Evolutionary conservation across 2,329 filamentous ascomycete genomes (phyloP).

Genomic region (Aspergillus caelatus): DNA sequence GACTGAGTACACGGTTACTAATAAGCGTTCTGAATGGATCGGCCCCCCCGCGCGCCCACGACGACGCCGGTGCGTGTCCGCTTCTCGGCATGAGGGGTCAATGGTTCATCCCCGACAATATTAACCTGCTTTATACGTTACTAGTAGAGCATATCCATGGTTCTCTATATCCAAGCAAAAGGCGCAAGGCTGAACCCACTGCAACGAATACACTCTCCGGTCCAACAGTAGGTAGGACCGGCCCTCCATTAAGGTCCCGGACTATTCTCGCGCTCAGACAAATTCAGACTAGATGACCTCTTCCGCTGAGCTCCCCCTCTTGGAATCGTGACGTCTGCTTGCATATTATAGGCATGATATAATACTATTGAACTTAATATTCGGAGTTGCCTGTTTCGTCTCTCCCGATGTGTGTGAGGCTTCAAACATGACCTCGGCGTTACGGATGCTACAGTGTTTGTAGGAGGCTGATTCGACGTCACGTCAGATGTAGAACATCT

Average conservation of each 20-base stretch:
- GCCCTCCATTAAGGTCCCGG: not conserved
- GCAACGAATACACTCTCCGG: not conserved
- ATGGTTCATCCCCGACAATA: not conserved
- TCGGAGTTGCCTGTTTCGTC: slow-evolving; percentile 15
- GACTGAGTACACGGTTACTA: not conserved
- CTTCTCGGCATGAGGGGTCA: slow-evolving; percentile 6
- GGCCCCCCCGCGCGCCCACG: slow-evolving; percentile 11
- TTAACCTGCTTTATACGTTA: not conserved
- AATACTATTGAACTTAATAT: not conserved
- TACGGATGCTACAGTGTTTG: not conserved
- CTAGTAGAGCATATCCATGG: not conserved
- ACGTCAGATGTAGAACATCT: not conserved
- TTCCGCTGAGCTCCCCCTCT: not conserved
- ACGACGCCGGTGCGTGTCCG: slow-evolving; percentile 7
- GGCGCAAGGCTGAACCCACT: not conserved
- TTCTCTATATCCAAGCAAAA: not conserved
- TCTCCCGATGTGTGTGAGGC: slow-evolving; percentile 7
- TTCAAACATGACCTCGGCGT: not conserved
- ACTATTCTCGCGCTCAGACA: slow-evolving; percentile 6
- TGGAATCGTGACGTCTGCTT: not conserved
- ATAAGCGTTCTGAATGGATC: not conserved
- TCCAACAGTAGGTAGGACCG: not conserved
- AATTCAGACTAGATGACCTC: not conserved
- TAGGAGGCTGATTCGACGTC: not conserved
- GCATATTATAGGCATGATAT: not conserved